Base-by-base conservation (phyloP, 768 basidiomycete genomes). In the Collybiopsis confluens region DNA sequence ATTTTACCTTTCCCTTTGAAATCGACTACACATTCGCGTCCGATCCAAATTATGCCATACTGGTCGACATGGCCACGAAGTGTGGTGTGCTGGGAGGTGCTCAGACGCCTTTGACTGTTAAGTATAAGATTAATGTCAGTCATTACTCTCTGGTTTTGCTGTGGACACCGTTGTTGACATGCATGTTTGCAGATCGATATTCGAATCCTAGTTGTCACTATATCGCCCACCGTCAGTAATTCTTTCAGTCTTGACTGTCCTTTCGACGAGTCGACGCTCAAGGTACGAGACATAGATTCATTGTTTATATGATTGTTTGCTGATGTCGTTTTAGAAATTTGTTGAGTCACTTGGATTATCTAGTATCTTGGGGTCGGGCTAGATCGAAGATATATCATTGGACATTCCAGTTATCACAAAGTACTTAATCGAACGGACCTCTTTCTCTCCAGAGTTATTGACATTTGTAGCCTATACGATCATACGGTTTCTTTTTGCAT, bases 1-100 rank as follows among this genome's bases (percentile, higher is more conserved):
- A 80, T 57, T 81, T 90, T 71, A 84, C 82, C 0, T 88, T 93
- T 72, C 90, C 90, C 1, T 88, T 92, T 68, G 60, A 76, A 4
- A 71, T 93, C 40, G 69, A 72, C 41, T 93, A 91, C 70, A 78
- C 77, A 35, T 70, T 73, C 23, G 62, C 75, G 0, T 61, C 70
- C 40, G 79, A 89, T 55, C 83, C 88, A 8, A 71, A 71, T 36
- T 64, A 68, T 28, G 49, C 54, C 5, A 80, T 92, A 20, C 71
- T 92, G n/a, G 28, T 66, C 9, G 86, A 91, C 63, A 59, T 93
- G 23, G 79, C 75, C 2, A 58, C 60, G 8, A 87, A 83, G 60
- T 93, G 90, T 61, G 84, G 85, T 43, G 60, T 80, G 40, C 56
- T 59, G 1, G 80, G 78, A 9, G 66, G 70, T 9, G 53, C 72